Evolutionary conservation across 768 basidiomycete species (phyloP).

Genomic region (Agrocybe pediades): DNA sequence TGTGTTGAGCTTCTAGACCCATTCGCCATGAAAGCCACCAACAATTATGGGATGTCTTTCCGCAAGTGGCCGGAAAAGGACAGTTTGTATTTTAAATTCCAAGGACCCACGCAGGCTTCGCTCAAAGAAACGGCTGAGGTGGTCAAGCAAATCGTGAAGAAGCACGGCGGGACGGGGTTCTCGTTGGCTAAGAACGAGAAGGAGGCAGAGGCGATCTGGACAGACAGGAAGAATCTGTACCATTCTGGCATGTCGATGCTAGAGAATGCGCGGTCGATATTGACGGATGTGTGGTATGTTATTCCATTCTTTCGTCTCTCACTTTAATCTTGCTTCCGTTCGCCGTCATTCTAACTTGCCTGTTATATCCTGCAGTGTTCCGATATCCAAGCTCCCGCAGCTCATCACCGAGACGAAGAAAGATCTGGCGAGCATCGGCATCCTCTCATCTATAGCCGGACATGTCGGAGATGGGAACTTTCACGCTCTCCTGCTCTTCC

Average conservation of each 20-base stretch:
- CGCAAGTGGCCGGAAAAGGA: conserved; percentile 65
- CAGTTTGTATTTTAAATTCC: conserved; percentile 86
- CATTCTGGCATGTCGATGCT: conserved; percentile 56
- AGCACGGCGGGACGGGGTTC: conserved; percentile 70
- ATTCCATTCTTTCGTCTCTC: too few relatives aligned
- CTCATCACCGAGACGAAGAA: conserved; percentile 70
- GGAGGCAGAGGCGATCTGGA: conserved; percentile 75
- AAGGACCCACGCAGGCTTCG: conserved; percentile 62
- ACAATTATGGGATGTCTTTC: conserved; percentile 52
- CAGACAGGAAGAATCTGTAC: conserved; percentile 67
- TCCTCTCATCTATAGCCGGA: conserved; percentile 67
- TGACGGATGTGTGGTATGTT: conserved; percentile 75
- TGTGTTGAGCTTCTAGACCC: conserved; percentile 85
- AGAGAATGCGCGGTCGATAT: conserved; percentile 60
- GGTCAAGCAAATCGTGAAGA: conserved; percentile 57
- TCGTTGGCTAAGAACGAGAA: conserved; percentile 60
- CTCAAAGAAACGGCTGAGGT: conserved; percentile 64
- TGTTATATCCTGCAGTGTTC: conserved; percentile 40
- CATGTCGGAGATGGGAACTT: conserved; percentile 75
- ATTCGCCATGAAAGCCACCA: conserved; percentile 63
- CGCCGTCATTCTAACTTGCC: not conserved
- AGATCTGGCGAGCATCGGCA: conserved; percentile 57
- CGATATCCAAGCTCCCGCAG: conserved; percentile 64
- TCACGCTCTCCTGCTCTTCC: conserved; percentile 56
- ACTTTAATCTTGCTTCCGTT: not conserved